phyloP scores from a whole-genome alignment of 1,284 basidiomycete genomes.

The Trichosporon ovoides region DNA sequence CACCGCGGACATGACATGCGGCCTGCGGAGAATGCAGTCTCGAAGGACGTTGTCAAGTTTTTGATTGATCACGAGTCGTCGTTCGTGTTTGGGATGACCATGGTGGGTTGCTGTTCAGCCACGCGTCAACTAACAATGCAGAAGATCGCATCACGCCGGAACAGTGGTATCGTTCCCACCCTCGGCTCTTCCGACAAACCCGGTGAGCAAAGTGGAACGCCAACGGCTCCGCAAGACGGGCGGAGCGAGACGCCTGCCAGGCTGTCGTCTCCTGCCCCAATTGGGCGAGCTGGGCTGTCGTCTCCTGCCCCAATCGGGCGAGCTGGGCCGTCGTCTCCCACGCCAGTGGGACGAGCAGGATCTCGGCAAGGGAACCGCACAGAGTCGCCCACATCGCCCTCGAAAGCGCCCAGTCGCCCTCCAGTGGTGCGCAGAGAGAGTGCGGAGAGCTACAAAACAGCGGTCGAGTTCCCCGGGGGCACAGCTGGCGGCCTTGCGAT shows the following conservation, averaged over 20 bases:
- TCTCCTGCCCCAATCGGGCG: no score
- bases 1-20: slow-evolving; percentile 78
- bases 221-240: background rate
- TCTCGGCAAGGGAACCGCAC: background rate
- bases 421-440: background rate
- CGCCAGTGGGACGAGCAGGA: background rate
- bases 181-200: background rate
- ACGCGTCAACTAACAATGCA: background rate
- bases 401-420: background rate
- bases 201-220: background rate
- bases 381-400: background rate
- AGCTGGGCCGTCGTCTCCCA: background rate
- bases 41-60: slow-evolving; percentile 88
- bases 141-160: background rate
- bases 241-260: background rate
- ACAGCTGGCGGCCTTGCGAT: background rate
- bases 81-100: slow-evolving; percentile 44
- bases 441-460: background rate
- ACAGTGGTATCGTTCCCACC: background rate
- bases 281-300: no score
- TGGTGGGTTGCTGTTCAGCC: slow-evolving; percentile 22
- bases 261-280: no score
- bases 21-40: slow-evolving; percentile 75
- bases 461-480: background rate
- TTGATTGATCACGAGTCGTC: slow-evolving; percentile 60